Evolutionary conservation across 768 basidiomycete species (phyloP).

Genomic region (Punctularia strigosozonata): DNA sequence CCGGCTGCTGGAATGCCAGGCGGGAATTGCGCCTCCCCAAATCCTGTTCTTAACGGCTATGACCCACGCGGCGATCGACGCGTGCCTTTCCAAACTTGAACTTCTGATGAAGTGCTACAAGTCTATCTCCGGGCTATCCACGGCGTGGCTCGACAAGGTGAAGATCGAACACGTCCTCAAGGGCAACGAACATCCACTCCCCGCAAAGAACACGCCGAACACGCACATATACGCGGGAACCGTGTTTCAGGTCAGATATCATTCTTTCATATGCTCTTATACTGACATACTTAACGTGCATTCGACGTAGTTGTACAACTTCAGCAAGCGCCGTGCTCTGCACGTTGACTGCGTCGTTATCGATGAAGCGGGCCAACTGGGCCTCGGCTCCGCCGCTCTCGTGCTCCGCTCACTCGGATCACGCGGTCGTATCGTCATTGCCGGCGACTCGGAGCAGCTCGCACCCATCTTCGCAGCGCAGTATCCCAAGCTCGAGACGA

Average conservation of each 20-base stretch:
- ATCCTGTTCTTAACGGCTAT: constrained; percentile 38
- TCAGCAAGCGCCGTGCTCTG: constrained; percentile 26
- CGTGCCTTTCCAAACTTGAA: constrained; percentile 29
- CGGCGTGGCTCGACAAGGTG: constrained; percentile 32
- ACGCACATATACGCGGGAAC: constrained; percentile 33
- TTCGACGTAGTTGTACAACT: constrained; percentile 31
- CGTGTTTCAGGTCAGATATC: constrained; percentile 28
- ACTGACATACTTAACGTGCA: neutral
- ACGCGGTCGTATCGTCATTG: constrained; percentile 30
- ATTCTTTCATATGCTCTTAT: neutral
- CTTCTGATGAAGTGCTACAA: constrained; percentile 13
- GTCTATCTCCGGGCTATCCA: constrained; percentile 24
- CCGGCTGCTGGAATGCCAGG: constrained; percentile 31
- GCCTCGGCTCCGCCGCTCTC: constrained; percentile 31
- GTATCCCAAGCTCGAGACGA: constrained; percentile 28
- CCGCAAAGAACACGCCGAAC: constrained; percentile 14
- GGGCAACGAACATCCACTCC: constrained; percentile 28
- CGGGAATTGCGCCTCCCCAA: constrained; percentile 16
- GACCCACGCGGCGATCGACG: constrained; percentile 42
- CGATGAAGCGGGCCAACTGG: constrained; percentile 42
- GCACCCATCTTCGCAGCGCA: constrained; percentile 36
- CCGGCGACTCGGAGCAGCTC: constrained; percentile 41
- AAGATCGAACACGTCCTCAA: constrained; percentile 27
- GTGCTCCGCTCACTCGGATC: constrained; percentile 29
- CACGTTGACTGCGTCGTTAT: constrained; percentile 32